Percentiles rank a stretch among this genome's conserved stretches.
phyloP scores from a whole-genome alignment of 129 eudicot genomes.

The Helianthus annuus region HanXRQr2.0-SUNRISE NC_035445.2:76372549-76373048 shows the following conservation, averaged over 20 bases:
- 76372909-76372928: conserved; percentile 73
- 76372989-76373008: conserved; percentile 80
- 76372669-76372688: conserved; percentile 72
- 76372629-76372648: conserved; percentile 12
- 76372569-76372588: conserved; percentile 2
- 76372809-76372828: conserved; percentile 64
- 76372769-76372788: conserved; percentile 62
- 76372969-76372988: conserved; percentile 90
- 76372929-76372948: conserved; percentile 68
- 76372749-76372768: conserved; percentile 75
- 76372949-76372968: conserved; percentile 75
- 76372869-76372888: neutral
- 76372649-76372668: conserved; percentile 67
- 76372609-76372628: conserved; percentile 9
- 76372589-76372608: conserved; percentile 1
- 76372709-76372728: conserved; percentile 68
- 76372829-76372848: conserved; percentile 4
- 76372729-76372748: conserved; percentile 73
- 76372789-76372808: conserved; percentile 80
- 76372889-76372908: conserved; percentile 40
- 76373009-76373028: conserved; percentile 88
- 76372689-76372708: conserved; percentile 82
- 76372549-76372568: no score
- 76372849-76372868: neutral
- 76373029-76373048: conserved; percentile 91